phyloP scores from a whole-genome alignment of 129 eudicot species.

The Artemisia argyi region DNA sequence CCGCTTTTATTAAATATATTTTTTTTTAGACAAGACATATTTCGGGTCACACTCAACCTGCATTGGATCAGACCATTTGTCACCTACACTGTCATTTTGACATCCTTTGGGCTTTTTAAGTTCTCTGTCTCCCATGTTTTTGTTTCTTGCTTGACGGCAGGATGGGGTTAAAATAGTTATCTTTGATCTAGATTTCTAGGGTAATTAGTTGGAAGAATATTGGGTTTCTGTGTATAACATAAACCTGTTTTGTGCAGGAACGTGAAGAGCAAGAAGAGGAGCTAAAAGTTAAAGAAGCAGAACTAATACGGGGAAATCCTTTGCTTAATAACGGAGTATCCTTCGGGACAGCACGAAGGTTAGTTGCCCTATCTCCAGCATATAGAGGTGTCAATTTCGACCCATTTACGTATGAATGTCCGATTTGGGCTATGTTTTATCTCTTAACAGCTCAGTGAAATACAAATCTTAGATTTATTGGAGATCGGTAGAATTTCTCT shows the following conservation, averaged over 20 bases:
- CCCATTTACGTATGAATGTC: background rate
- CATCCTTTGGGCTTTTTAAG: background rate
- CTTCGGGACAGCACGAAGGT: constrained; percentile 89
- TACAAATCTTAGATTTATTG: background rate
- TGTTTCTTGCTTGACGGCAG: constrained; percentile 5
- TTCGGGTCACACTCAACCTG: too few species aligned
- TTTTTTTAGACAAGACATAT: too few species aligned
- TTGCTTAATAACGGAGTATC: constrained; percentile 70
- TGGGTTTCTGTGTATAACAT: background rate
- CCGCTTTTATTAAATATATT: too few species aligned
- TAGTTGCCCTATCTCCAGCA: background rate
- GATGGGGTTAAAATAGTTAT: background rate
- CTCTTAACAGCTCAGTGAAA: background rate
- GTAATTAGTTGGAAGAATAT: background rate
- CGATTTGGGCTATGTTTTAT: background rate
- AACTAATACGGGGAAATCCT: constrained; percentile 85
- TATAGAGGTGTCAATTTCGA: constrained; percentile 3
- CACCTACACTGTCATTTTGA: background rate
- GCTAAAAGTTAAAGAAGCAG: constrained; percentile 87
- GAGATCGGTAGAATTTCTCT: background rate
- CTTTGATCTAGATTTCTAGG: background rate
- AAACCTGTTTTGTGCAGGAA: constrained; percentile 50
- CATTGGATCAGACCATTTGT: background rate
- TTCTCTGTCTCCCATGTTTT: background rate
- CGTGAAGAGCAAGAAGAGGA: constrained; percentile 80